Percentiles rank a stretch among this genome's conserved stretches.
phyloP scores from a whole-genome alignment of 106 monocot species.

The Triglochin maritima region DNA sequence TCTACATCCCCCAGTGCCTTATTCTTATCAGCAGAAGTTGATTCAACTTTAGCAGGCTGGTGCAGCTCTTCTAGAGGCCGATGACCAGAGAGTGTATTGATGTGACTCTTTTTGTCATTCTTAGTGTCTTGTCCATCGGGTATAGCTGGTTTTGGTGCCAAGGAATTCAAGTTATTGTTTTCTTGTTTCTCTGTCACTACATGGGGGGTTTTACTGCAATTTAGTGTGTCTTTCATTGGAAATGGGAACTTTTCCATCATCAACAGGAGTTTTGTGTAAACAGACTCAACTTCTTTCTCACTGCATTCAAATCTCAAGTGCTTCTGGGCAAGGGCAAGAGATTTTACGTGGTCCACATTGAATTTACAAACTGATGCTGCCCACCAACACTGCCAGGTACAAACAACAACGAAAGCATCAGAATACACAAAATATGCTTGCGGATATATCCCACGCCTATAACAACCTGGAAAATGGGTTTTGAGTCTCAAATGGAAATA shows the following conservation, averaged over 20 bases:
- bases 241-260: constrained; percentile 43
- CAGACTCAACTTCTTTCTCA: constrained; percentile 34
- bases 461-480: no score
- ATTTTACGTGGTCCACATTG: constrained; percentile 46
- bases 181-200: constrained; percentile 5
- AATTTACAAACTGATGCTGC: constrained; percentile 63
- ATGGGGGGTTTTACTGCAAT: not conserved
- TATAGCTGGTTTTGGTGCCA: constrained; percentile 1
- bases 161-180: not conserved
- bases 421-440: no score
- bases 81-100: not conserved
- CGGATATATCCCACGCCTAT: no score
- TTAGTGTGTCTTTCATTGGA: not conserved
- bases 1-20: no score
- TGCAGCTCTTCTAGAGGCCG: no score
- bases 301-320: constrained; percentile 51
- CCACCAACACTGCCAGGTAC: constrained; percentile 66
- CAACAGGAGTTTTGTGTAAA: constrained; percentile 53
- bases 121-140: constrained; percentile 13
- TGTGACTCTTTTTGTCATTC: constrained; percentile 14
- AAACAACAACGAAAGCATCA: not conserved
- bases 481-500: no score
- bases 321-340: constrained; percentile 46
- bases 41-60: no score
- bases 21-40: no score